These are phyloP conservation scores for Bjerkandera adusta DNA, from an alignment of 1,284 basidiomycete genomes.

Conservation along the genomic window DNA sequence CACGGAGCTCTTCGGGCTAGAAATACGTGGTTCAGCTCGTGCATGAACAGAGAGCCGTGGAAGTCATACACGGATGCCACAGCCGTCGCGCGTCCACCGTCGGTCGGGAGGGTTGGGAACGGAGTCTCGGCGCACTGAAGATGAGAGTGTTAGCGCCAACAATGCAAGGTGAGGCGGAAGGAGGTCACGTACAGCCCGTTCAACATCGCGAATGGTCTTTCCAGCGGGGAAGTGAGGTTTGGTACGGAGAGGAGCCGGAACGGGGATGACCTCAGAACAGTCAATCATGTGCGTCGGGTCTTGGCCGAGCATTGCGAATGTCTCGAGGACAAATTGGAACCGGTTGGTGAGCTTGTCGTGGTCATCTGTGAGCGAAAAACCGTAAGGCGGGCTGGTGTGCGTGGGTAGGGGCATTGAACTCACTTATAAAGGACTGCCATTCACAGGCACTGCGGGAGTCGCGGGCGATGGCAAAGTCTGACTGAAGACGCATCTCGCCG, in stretches of 20 bases:
- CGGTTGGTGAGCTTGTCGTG: not conserved
- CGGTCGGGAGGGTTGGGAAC: slow-evolving; percentile 3
- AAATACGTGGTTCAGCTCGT: not conserved
- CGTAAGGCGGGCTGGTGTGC: too few species aligned
- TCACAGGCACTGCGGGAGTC: slow-evolving; percentile 34
- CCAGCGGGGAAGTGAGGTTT: not conserved
- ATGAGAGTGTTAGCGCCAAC: not conserved
- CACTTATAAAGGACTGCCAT: slow-evolving; percentile 30
- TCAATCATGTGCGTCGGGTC: slow-evolving; percentile 1
- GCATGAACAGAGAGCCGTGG: not conserved
- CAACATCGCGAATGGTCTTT: slow-evolving; percentile 1
- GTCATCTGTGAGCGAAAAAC: too few species aligned
- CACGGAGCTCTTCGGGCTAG: not conserved
- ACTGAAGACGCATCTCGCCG: slow-evolving; percentile 35
- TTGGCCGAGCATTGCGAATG: not conserved
- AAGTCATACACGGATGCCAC: slow-evolving; percentile 1
- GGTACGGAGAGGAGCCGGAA: not conserved
- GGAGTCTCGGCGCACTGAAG: slow-evolving; percentile 2
- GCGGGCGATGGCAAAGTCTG: slow-evolving; percentile 29
- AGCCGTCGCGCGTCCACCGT: not conserved
- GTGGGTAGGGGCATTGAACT: too few species aligned
- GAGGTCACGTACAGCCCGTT: not conserved
- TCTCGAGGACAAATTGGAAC: not conserved
- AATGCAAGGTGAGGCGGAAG: not conserved
- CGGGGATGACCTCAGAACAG: slow-evolving; percentile 6